phyloP scores from a whole-genome alignment of 306 rosid genomes.

The Begonia peltatifolia region DNA sequence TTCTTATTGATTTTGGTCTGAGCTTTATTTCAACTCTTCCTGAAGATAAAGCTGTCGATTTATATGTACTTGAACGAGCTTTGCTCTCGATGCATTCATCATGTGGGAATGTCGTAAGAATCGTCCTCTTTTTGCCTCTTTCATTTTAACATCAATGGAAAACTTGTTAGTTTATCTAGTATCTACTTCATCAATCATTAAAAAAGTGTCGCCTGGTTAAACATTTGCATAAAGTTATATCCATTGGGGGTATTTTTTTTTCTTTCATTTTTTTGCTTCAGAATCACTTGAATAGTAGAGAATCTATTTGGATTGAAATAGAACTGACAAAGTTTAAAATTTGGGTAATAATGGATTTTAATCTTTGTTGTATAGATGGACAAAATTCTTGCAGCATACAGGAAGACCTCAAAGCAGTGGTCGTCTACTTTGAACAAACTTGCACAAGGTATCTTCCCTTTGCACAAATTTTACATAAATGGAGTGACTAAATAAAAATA shows the following conservation, averaged over 20 bases:
- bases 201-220: too few species aligned
- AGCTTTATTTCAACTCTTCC: constrained; percentile 82
- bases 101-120: constrained; percentile 73
- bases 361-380: constrained; percentile 22
- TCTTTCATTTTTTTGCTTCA: too few species aligned
- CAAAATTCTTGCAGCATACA: constrained; percentile 42
- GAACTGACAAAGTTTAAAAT: neutral
- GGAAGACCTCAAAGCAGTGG: constrained; percentile 89
- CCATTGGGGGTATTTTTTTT: too few species aligned
- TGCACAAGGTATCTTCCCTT: constrained; percentile 25
- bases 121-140: constrained; percentile 2
- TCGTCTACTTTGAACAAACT: constrained; percentile 48
- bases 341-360: neutral
- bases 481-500: too few species aligned
- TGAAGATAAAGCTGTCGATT: constrained; percentile 88
- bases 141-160: neutral
- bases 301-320: neutral
- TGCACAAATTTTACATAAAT: too few species aligned
- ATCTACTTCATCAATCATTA: too few species aligned
- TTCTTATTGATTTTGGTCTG: constrained; percentile 78
- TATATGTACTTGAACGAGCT: constrained; percentile 85
- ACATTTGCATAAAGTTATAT: too few species aligned
- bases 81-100: constrained; percentile 86
- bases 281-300: too few species aligned
- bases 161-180: too few species aligned